Conservation (phyloP, 495 filamentous ascomycete species). For the Penicillium coprophilum region DNA sequence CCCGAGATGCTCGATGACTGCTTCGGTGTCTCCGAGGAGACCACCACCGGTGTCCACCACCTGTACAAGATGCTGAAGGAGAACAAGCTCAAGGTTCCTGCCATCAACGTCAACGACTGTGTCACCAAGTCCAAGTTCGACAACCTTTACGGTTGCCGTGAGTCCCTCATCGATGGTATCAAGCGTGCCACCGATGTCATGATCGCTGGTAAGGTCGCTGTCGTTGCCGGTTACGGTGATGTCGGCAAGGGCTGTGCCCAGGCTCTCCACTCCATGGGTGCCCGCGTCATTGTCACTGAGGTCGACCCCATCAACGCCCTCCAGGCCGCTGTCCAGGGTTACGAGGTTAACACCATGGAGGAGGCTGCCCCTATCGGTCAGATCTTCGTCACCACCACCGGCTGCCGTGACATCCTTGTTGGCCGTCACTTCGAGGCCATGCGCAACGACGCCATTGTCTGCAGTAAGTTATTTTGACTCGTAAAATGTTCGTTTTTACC, state of each 20-base stretch:
- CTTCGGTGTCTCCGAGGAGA: conserved; percentile 99
- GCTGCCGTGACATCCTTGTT: conserved; percentile 95
- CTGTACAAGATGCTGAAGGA: conserved; percentile 97
- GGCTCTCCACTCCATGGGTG: conserved; percentile 95
- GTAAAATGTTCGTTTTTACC: neutral
- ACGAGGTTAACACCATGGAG: conserved; percentile 96
- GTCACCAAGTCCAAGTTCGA: conserved; percentile 99
- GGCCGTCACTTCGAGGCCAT: conserved; percentile 93
- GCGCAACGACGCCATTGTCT: conserved; percentile 98
- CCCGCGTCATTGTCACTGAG: conserved; percentile 94
- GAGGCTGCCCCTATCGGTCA: conserved; percentile 83
- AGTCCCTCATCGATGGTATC: conserved; percentile 98
- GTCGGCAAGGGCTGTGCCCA: conserved; percentile 98
- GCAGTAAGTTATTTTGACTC: conserved; percentile 65
- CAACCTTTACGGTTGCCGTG: conserved; percentile 99
- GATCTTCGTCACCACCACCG: conserved; percentile 99
- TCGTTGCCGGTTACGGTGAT: conserved; percentile 97
- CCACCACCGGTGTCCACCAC: conserved; percentile 99
- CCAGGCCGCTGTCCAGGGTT: conserved; percentile 96
- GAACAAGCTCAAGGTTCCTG: conserved; percentile 82
- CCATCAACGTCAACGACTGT: conserved; percentile 99
- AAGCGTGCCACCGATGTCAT: conserved; percentile 99
- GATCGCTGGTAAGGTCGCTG: conserved; percentile 97
- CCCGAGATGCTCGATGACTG: conserved; percentile 95
- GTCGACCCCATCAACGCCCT: conserved; percentile 99